phyloP scores from a whole-genome alignment of 78 protist genomes.

The Paratrimastix pyriformis region DNA sequence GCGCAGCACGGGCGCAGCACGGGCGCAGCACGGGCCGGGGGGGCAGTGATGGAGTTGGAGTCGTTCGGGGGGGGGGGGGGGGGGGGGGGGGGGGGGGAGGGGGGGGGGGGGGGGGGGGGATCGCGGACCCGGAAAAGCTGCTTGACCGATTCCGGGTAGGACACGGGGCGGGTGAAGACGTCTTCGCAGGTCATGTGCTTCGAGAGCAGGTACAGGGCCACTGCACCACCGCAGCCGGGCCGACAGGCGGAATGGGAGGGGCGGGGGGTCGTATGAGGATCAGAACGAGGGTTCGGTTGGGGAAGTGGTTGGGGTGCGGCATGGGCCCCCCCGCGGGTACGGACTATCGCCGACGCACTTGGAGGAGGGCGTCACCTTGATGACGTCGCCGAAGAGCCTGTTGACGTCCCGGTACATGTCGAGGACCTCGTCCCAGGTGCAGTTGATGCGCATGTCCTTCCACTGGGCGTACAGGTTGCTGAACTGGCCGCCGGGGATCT shows the following conservation, averaged over 20 bases:
- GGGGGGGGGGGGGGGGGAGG: too few relatives aligned
- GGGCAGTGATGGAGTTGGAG: too few relatives aligned
- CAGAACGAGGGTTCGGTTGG: too few relatives aligned
- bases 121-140: neutral
- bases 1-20: too few relatives aligned
- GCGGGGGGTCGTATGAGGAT: too few relatives aligned
- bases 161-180: neutral
- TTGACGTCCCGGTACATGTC: slow-evolving; percentile 54
- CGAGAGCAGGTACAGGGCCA: slow-evolving; percentile 11
- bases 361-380: slow-evolving; percentile 72
- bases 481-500: slow-evolving; percentile 88
- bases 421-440: slow-evolving; percentile 52
- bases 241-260: too few relatives aligned
- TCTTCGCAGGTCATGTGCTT: neutral
- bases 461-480: slow-evolving; percentile 71
- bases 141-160: neutral
- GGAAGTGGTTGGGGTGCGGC: too few relatives aligned
- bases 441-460: slow-evolving; percentile 42
- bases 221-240: too few relatives aligned
- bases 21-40: too few relatives aligned
- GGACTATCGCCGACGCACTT: slow-evolving; percentile 39
- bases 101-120: too few relatives aligned
- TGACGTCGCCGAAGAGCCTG: slow-evolving; percentile 61
- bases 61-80: too few relatives aligned
- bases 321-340: too few relatives aligned